Conservation (phyloP, 225 moss, liverwort and hornwort genomes). For the Pseudisothecium myosuroides region DNA sequence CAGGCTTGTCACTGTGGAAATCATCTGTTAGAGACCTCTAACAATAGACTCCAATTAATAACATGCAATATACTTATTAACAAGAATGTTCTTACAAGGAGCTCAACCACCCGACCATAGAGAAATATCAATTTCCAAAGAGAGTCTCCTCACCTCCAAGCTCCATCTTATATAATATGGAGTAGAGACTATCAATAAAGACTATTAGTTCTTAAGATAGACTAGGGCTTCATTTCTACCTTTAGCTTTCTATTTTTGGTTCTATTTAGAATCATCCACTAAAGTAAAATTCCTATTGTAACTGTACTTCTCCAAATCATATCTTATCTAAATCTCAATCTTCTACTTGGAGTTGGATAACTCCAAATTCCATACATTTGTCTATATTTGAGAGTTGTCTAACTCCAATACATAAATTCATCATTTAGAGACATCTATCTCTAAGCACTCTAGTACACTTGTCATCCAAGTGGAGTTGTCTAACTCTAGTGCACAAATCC, state of each 20-base stretch:
- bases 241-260: background rate
- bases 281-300: background rate
- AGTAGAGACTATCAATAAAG: background rate
- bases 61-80: background rate
- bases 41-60: background rate
- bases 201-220: background rate
- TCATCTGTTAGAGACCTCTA: background rate
- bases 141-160: too few relatives aligned
- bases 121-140: background rate
- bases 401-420: background rate
- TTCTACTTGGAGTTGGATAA: background rate
- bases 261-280: background rate
- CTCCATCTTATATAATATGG: background rate
- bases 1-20: too few relatives aligned
- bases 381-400: background rate
- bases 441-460: too few relatives aligned
- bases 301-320: background rate
- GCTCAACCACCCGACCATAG: background rate
- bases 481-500: background rate
- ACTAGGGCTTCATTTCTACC: background rate
- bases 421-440: background rate
- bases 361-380: background rate
- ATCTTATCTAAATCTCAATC: background rate
- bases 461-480: background rate
- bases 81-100: background rate